phyloP scores from a whole-genome alignment of 345 rosid genomes.

The Eucalyptus melliodora region DNA sequence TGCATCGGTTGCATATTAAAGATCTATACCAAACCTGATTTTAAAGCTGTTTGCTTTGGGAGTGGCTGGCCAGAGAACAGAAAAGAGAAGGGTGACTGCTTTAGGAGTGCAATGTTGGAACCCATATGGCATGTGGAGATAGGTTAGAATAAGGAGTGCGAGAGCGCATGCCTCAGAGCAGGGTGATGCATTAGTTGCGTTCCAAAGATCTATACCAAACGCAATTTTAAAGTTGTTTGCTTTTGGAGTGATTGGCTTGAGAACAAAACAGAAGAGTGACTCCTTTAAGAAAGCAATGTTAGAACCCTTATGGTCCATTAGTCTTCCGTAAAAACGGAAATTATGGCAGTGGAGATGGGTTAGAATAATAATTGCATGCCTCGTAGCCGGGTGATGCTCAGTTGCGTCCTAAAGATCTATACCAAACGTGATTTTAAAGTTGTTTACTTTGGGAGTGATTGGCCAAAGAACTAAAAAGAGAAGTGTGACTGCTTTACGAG shows the following conservation, averaged over 20 bases:
- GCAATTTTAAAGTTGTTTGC: neutral
- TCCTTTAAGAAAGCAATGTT: neutral
- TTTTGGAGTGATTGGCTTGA: neutral
- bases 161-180: neutral
- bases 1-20: neutral
- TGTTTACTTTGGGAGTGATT: neutral
- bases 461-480: neutral
- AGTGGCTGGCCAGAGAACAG: neutral
- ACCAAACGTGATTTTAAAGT: neutral
- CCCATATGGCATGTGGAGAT: neutral
- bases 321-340: neutral
- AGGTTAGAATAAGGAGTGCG: neutral
- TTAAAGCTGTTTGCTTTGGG: neutral
- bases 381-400: neutral
- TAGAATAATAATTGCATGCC: neutral
- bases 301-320: neutral
- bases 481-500: neutral
- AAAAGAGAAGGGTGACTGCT: no score
- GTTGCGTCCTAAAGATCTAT: neutral
- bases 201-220: neutral
- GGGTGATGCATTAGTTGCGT: neutral
- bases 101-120: neutral
- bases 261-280: neutral
- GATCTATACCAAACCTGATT: neutral
- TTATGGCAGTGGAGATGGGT: neutral